These are phyloP conservation scores for Cladophialophora carrionii DNA, from an alignment of 2,329 filamentous ascomycete genomes.

Conservation along the genomic window DNA sequence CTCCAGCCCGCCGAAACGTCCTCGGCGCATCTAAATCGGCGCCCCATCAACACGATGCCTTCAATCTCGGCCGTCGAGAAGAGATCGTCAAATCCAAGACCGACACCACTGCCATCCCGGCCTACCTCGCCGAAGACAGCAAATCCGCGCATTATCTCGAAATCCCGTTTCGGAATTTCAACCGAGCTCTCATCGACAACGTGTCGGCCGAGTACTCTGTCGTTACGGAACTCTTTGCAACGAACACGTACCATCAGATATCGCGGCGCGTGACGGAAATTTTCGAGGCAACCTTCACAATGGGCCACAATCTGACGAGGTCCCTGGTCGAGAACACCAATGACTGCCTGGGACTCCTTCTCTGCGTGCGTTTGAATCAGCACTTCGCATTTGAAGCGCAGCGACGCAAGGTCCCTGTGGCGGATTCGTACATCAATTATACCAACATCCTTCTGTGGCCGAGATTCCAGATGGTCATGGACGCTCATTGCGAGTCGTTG, in stretches of 20 bases:
- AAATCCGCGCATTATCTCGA: slow-evolving; percentile 84
- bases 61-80: slow-evolving; percentile 82
- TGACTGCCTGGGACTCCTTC: slow-evolving; percentile 81
- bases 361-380: slow-evolving; percentile 93
- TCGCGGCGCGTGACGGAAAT: slow-evolving; percentile 84
- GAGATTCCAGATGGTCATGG: slow-evolving; percentile 90
- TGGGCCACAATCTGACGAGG: slow-evolving; percentile 77
- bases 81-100: slow-evolving; percentile 77
- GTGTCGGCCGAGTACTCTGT: slow-evolving; percentile 94
- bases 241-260: slow-evolving; percentile 71
- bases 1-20: slow-evolving; percentile 60
- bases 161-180: slow-evolving; percentile 89
- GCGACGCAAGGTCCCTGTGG: slow-evolving; percentile 82
- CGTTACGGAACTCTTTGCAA: slow-evolving; percentile 83
- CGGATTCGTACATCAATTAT: slow-evolving; percentile 89
- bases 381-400: slow-evolving; percentile 93
- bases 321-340: slow-evolving; percentile 74
- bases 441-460: slow-evolving; percentile 97
- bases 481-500: slow-evolving; percentile 86
- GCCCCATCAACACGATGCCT: slow-evolving; percentile 70
- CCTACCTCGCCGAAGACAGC: slow-evolving; percentile 90
- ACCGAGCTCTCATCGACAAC: slow-evolving; percentile 90
- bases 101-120: slow-evolving; percentile 72
- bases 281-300: slow-evolving; percentile 84
- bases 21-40: slow-evolving; percentile 47